These are phyloP conservation scores for Neofusicoccum parvum DNA, from an alignment of 2,329 filamentous ascomycete species.

Conservation along the genomic window DNA sequence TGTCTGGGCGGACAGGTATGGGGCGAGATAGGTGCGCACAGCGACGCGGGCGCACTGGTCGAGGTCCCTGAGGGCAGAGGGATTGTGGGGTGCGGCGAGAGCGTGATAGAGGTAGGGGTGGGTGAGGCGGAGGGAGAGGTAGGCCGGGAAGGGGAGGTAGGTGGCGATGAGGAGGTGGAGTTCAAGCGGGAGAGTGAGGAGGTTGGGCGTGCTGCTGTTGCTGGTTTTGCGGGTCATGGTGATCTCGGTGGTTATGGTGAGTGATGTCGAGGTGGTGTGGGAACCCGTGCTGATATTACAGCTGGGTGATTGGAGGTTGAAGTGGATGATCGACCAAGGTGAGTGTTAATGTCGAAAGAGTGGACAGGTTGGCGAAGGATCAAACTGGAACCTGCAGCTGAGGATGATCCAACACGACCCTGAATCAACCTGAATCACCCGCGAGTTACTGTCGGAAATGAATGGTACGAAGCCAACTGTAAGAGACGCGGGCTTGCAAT, in stretches of 20 bases:
- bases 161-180: constrained; percentile 35
- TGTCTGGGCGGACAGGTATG: constrained; percentile 8
- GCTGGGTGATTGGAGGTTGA: too few species aligned
- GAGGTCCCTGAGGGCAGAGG: constrained; percentile 21
- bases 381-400: too few species aligned
- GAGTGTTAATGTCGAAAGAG: too few species aligned
- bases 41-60: constrained; percentile 34
- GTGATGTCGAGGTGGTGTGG: too few species aligned
- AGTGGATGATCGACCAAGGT: too few species aligned
- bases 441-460: too few species aligned
- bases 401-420: too few species aligned
- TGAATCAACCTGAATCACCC: too few species aligned
- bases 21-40: constrained; percentile 31
- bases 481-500: neutral
- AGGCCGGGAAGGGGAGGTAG: constrained; percentile 38
- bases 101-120: constrained; percentile 34
- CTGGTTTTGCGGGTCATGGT: constrained; percentile 63
- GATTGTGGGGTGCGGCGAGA: constrained; percentile 26
- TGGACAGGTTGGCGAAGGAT: too few species aligned
- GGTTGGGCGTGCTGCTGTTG: constrained; percentile 47
- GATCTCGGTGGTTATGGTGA: neutral
- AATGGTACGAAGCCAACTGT: neutral
- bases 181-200: constrained; percentile 40
- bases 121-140: constrained; percentile 43
- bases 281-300: too few species aligned